phyloP scores from a whole-genome alignment of 768 basidiomycete genomes.

The Flagelloscypha sp. region DNA sequence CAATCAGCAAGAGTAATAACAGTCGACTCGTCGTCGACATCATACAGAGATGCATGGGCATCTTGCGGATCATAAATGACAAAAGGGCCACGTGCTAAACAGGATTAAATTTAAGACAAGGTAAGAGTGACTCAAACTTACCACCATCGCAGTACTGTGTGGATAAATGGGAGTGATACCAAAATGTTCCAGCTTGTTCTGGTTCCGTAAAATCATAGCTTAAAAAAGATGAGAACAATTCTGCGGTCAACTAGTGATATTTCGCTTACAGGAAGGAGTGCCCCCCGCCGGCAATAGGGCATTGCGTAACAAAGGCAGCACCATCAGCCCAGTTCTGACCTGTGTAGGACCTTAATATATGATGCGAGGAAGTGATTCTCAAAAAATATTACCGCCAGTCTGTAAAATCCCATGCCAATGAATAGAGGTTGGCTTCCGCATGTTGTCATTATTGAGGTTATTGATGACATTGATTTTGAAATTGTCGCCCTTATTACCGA shows the following conservation, averaged over 20 bases:
- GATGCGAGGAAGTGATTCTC: background rate
- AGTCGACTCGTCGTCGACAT: constrained; percentile 36
- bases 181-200: constrained; percentile 37
- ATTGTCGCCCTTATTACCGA: constrained; percentile 29
- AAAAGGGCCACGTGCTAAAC: constrained; percentile 29
- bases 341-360: constrained; percentile 30
- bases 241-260: constrained; percentile 23
- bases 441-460: constrained; percentile 26
- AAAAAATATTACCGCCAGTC: constrained; percentile 10
- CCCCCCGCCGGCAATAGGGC: constrained; percentile 31
- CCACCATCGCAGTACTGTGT: constrained; percentile 42
- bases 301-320: constrained; percentile 31
- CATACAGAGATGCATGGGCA: constrained; percentile 32
- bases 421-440: constrained; percentile 32
- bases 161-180: constrained; percentile 28
- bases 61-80: constrained; percentile 35
- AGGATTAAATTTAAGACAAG: constrained; percentile 11
- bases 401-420: constrained; percentile 30
- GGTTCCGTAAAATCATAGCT: constrained; percentile 33
- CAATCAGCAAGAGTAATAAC: constrained; percentile 38
- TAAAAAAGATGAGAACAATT: constrained; percentile 15
- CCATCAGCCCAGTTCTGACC: constrained; percentile 14
- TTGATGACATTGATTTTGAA: constrained; percentile 38
- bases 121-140: too few species aligned
- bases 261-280: constrained; percentile 32